Conservation (phyloP, 1,284 basidiomycete genomes). For the Leccinum griseonigrum region DNA sequence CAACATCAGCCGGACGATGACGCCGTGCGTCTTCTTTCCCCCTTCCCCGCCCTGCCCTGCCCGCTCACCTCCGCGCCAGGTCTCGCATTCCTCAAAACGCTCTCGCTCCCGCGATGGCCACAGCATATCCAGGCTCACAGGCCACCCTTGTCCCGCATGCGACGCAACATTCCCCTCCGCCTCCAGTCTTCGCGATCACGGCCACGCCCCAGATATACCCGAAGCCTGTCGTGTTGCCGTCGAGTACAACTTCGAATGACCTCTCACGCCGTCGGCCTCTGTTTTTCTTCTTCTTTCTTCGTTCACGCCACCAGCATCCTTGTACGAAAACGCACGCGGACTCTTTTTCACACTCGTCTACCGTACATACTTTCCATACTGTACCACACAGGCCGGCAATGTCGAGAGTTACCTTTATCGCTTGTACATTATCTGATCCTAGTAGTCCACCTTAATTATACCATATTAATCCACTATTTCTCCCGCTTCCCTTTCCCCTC, state of each 20-base stretch:
- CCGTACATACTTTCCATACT: constrained; percentile 31
- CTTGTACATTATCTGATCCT: constrained; percentile 32
- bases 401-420: constrained; percentile 18
- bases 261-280: not conserved
- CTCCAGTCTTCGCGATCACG: constrained; percentile 58
- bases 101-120: constrained; percentile 44
- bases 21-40: constrained; percentile 38
- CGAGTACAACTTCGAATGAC: constrained; percentile 65
- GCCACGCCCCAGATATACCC: constrained; percentile 45
- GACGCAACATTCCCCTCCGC: constrained; percentile 60
- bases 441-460: constrained; percentile 34
- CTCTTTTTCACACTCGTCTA: constrained; percentile 25
- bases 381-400: constrained; percentile 12
- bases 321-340: constrained; percentile 32
- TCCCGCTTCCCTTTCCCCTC: not conserved
- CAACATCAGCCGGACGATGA: constrained; percentile 37
- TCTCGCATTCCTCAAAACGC: constrained; percentile 53
- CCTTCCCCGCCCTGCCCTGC: not conserved
- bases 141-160: constrained; percentile 64
- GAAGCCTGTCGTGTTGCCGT: constrained; percentile 72
- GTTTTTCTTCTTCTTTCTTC: constrained; percentile 1
- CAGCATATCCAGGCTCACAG: constrained; percentile 28
- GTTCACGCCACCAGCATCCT: constrained; percentile 25
- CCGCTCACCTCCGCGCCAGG: constrained; percentile 29
- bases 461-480: constrained; percentile 31